A percentile compares a stretch with the other conserved stretches of the same genome.
phyloP scores from a whole-genome alignment of 1,139 yeast species.

The Scheffersomyces illinoinensis region DNA sequence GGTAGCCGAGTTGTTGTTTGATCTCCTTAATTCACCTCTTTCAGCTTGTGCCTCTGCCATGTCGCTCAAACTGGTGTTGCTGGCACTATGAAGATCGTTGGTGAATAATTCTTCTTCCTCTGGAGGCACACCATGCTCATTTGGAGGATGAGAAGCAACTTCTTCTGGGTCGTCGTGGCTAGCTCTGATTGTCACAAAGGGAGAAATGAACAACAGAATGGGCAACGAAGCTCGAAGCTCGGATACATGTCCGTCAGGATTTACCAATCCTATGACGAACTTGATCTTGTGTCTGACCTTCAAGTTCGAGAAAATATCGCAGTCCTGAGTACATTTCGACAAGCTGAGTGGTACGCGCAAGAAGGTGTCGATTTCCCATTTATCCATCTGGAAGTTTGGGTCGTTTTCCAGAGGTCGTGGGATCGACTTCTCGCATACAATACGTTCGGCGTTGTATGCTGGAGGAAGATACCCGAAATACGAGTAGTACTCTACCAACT shows the following conservation, averaged over 20 bases:
- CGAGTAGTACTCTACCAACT: slow-evolving; percentile 66
- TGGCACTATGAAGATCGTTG: slow-evolving; percentile 25
- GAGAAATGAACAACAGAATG: slow-evolving; percentile 67
- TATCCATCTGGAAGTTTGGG: slow-evolving; percentile 54
- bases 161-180: slow-evolving; percentile 27
- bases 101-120: slow-evolving; percentile 38
- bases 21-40: slow-evolving; percentile 9
- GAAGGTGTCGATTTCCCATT: slow-evolving; percentile 71
- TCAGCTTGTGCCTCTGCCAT: slow-evolving; percentile 13
- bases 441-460: slow-evolving; percentile 59
- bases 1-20: slow-evolving; percentile 31
- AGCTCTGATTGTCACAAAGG: slow-evolving; percentile 74
- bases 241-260: slow-evolving; percentile 76
- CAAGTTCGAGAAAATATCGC: slow-evolving; percentile 59
- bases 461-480: slow-evolving; percentile 60
- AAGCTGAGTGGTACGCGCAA: slow-evolving; percentile 71
- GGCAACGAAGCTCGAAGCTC: slow-evolving; percentile 79
- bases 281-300: slow-evolving; percentile 73
- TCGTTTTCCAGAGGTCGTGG: slow-evolving; percentile 36
- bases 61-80: slow-evolving; percentile 31
- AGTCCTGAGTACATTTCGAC: slow-evolving; percentile 81
- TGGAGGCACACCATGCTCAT: slow-evolving; percentile 7
- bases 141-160: background rate
- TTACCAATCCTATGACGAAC: slow-evolving; percentile 61
- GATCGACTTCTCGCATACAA: slow-evolving; percentile 43